phyloP scores from a whole-genome alignment of 352 stramenopile genomes.

The Pythium chondricola region DNA sequence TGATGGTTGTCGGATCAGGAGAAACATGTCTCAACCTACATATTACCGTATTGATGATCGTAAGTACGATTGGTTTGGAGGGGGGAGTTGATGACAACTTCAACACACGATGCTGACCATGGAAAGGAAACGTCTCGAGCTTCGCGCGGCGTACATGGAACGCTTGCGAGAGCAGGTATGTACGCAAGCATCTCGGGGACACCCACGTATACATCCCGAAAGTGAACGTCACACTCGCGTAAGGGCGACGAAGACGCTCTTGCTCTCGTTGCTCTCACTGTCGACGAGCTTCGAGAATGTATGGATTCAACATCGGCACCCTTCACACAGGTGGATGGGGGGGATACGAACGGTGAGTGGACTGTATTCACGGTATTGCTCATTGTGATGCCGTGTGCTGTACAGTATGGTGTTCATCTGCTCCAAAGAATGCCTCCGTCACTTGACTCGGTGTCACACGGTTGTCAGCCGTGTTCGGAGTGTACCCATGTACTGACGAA shows the following conservation, averaged over 20 bases:
- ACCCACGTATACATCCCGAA: too few relatives aligned
- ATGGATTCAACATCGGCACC: too few relatives aligned
- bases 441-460: too few relatives aligned
- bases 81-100: constrained; percentile 7
- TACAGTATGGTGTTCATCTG: too few relatives aligned
- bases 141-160: constrained; percentile 19
- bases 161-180: constrained; percentile 6
- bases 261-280: constrained; percentile 6
- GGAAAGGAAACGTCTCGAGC: constrained; percentile 11
- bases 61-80: not conserved
- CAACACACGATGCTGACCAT: constrained; percentile 6
- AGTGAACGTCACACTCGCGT: not conserved
- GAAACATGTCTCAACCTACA: not conserved
- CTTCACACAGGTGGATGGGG: too few relatives aligned
- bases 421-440: too few relatives aligned
- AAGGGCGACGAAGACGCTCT: constrained; percentile 16
- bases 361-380: too few relatives aligned
- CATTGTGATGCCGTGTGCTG: too few relatives aligned
- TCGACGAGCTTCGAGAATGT: constrained; percentile 13
- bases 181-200: not conserved
- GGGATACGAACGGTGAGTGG: too few relatives aligned
- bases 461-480: too few relatives aligned
- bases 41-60: not conserved
- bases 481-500: not conserved
- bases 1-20: not conserved